Conservation (phyloP, 129 eudicot species). For the Mikania micrantha region DNA sequence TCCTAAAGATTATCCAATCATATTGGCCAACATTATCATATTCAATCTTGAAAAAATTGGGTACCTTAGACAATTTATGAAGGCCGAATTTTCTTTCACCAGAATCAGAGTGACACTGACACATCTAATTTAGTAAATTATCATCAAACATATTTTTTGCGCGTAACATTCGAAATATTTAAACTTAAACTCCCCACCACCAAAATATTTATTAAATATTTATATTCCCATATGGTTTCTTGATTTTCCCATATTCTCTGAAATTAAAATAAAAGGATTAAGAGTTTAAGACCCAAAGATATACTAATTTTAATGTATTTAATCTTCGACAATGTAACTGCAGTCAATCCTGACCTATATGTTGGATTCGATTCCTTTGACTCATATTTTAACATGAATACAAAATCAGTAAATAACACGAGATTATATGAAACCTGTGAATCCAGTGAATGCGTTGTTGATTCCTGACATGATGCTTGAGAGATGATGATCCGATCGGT, state of each 20-base stretch:
- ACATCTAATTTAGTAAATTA: not conserved
- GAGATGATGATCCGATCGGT: too few relatives aligned
- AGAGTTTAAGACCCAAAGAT: not conserved
- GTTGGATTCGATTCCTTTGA: too few relatives aligned
- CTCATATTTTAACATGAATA: too few relatives aligned
- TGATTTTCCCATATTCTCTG: not conserved
- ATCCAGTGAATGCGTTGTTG: too few relatives aligned
- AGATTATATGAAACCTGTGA: too few relatives aligned
- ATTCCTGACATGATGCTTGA: too few relatives aligned
- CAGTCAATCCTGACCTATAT: too few relatives aligned
- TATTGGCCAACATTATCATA: not conserved
- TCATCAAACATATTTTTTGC: not conserved
- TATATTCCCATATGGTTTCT: not conserved
- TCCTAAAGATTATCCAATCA: too few relatives aligned
- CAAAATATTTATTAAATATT: not conserved
- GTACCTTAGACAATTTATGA: conserved; percentile 70
- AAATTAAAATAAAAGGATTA: not conserved
- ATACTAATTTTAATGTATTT: not conserved
- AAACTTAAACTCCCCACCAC: too few relatives aligned
- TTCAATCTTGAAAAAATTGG: not conserved
- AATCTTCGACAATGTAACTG: conserved; percentile 80
- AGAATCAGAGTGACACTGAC: conserved; percentile 62
- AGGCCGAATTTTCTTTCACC: conserved; percentile 71
- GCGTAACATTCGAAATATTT: not conserved
- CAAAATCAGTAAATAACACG: too few relatives aligned